A percentile compares a stretch with the other conserved stretches of the same genome.
Conservation (phyloP, 78 protist genomes). For the Protostelium mycophagum region DNA sequence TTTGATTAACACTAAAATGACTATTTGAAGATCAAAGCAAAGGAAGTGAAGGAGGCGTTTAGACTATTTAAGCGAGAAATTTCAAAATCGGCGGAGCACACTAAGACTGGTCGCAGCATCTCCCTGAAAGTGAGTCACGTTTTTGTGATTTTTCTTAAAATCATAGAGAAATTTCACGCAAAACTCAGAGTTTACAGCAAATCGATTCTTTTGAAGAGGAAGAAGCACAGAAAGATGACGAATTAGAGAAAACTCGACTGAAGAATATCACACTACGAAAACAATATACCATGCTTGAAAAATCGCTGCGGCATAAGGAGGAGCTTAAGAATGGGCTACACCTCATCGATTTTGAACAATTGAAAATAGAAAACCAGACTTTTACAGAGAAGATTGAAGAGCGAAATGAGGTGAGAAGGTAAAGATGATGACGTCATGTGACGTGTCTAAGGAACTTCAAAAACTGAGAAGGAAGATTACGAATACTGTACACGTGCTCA, state of each 20-base stretch:
- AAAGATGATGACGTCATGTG: background rate
- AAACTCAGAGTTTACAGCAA: background rate
- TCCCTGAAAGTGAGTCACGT: background rate
- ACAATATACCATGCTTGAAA: background rate
- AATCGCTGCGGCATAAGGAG: background rate
- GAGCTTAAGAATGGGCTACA: conserved; percentile 30
- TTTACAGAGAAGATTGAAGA: conserved; percentile 87
- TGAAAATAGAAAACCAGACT: conserved; percentile 85
- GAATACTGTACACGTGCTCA: conserved; percentile 47
- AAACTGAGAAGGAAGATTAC: conserved; percentile 1
- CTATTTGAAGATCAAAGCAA: background rate
- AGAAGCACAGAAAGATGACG: conserved; percentile 10
- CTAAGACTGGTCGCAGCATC: background rate
- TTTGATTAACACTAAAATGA: too few species aligned
- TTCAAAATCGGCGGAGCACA: background rate
- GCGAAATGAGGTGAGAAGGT: conserved; percentile 46
- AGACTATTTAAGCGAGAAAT: background rate
- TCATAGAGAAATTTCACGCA: background rate
- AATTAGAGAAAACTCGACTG: conserved; percentile 29
- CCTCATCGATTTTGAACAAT: conserved; percentile 89
- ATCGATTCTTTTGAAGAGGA: conserved; percentile 7
- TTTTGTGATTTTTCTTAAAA: too few species aligned
- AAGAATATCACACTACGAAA: conserved; percentile 32
- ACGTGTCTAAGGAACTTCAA: background rate
- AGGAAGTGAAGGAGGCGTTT: background rate